Percentiles rank a stretch among this genome's conserved stretches.
phyloP scores from a whole-genome alignment of 2,329 filamentous ascomycete species.

The Talaromyces sp. region DNA sequence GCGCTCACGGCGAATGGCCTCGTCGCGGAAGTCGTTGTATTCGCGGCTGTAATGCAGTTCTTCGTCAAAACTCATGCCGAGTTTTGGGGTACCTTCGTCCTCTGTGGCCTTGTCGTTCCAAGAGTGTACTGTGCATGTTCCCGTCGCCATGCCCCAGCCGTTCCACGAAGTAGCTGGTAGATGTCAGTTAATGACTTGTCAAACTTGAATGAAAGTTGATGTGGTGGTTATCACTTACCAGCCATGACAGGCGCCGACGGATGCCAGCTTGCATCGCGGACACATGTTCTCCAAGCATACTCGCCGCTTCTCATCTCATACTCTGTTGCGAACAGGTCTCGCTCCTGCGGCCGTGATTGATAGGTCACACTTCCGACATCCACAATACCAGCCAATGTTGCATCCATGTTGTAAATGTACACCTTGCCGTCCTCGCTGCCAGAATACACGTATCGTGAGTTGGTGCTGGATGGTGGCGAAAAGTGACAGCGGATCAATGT shows the following conservation, averaged over 20 bases:
- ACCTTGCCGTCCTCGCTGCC: constrained; percentile 87
- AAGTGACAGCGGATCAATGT: constrained; percentile 96
- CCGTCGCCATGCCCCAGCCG: constrained; percentile 65
- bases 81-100: constrained; percentile 58
- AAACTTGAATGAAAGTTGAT: no score
- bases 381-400: constrained; percentile 70
- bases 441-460: constrained; percentile 88
- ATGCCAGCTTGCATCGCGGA: constrained; percentile 88
- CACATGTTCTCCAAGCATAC: constrained; percentile 66
- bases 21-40: constrained; percentile 33
- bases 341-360: constrained; percentile 52
- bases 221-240: constrained; percentile 40
- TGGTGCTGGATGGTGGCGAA: constrained; percentile 76
- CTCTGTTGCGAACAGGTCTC: constrained; percentile 49
- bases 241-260: constrained; percentile 75
- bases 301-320: constrained; percentile 54
- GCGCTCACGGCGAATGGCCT: constrained; percentile 1
- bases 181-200: not conserved
- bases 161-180: constrained; percentile 72
- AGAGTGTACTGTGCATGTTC: constrained; percentile 71
- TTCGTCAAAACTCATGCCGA: constrained; percentile 58
- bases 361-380: constrained; percentile 69
- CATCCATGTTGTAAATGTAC: constrained; percentile 90
- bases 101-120: constrained; percentile 63
- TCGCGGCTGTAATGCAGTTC: constrained; percentile 47